These are phyloP conservation scores for Crithidia mellificae DNA, from an alignment of 208 protist species.

Conservation along the genomic window DNA sequence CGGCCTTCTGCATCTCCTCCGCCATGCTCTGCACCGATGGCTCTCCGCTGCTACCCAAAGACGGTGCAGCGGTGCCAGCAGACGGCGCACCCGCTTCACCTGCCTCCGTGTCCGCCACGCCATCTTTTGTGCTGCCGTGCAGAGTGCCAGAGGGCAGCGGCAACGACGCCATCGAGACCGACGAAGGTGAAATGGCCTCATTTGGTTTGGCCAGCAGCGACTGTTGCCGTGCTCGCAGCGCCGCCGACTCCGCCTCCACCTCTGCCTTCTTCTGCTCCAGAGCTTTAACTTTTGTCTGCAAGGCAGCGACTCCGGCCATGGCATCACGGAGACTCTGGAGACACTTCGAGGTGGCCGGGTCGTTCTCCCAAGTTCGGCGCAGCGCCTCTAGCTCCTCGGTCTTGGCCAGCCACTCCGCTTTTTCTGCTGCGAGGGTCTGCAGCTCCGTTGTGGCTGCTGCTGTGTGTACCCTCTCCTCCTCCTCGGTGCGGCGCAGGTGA, in stretches of 20 bases:
- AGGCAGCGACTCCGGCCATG: conserved; percentile 11
- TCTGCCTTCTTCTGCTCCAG: conserved; percentile 22
- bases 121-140: neutral
- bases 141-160: neutral
- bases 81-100: no score
- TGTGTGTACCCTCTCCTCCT: conserved; percentile 67
- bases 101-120: no score
- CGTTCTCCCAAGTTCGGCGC: conserved; percentile 32
- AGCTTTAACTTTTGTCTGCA: conserved; percentile 28
- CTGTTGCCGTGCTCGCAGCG: conserved; percentile 15
- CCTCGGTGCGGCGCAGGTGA: conserved; percentile 59
- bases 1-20: conserved; percentile 36
- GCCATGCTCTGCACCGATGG: conserved; percentile 15
- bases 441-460: conserved; percentile 35
- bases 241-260: conserved; percentile 18
- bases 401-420: conserved; percentile 35
- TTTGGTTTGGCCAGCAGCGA: neutral
- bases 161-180: neutral
- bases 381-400: conserved; percentile 44
- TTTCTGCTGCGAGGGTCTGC: conserved; percentile 31
- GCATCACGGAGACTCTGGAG: conserved; percentile 31
- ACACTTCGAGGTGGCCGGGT: conserved; percentile 34
- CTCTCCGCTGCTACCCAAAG: no score
- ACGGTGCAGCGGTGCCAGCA: no score
- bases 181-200: neutral